phyloP scores from a whole-genome alignment of 345 rosid genomes.

The Rhodamnia rubescens region DNA sequence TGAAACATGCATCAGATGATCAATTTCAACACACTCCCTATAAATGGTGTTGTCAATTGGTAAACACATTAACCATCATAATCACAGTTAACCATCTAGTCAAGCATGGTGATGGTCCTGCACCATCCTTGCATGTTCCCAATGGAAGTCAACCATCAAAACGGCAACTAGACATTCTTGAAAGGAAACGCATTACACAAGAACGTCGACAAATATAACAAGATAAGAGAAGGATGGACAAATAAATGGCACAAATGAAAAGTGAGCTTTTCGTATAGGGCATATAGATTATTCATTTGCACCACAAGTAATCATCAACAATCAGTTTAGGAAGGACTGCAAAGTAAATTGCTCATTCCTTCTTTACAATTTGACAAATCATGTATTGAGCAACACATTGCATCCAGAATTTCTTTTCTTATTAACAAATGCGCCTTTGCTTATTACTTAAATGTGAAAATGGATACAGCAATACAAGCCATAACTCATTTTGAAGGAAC shows the following conservation, averaged over 20 bases:
- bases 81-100: background rate
- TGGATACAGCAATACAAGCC: background rate
- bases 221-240: background rate
- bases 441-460: background rate
- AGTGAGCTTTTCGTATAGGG: background rate
- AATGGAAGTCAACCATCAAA: background rate
- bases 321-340: background rate
- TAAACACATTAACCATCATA: background rate
- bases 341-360: background rate
- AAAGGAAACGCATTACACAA: background rate
- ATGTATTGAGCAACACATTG: background rate
- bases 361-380: background rate
- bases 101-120: background rate
- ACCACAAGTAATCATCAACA: background rate
- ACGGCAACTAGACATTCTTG: background rate
- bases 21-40: background rate
- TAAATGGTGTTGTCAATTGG: background rate
- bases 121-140: background rate
- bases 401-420: background rate
- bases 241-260: background rate
- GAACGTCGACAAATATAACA: background rate
- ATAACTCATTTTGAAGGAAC: background rate
- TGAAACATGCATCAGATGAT: constrained; percentile 18
- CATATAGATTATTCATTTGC: background rate
- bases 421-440: background rate